Evolutionary conservation across 441 rosid species (phyloP).

Genomic region (Gossypium schwendimanii): DNA sequence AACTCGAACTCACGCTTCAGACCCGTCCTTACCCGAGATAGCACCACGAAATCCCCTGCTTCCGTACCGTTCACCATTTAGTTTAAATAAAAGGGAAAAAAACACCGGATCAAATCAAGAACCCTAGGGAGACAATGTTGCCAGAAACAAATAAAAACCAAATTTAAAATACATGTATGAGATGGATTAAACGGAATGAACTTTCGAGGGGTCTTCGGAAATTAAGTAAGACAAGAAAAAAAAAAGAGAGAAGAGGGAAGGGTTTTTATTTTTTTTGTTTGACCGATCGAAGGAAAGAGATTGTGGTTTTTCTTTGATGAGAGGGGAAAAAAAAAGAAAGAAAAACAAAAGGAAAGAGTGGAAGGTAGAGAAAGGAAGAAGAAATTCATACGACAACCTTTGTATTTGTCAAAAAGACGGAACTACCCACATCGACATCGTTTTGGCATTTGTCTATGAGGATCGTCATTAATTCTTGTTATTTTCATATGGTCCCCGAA

Average conservation of each 20-base stretch:
- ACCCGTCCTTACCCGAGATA: slow-evolving; percentile 61
- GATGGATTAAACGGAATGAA: background rate
- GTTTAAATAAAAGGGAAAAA: background rate
- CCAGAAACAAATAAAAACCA: background rate
- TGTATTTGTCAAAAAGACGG: slow-evolving; percentile 9
- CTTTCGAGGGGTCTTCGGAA: background rate
- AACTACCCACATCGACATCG: slow-evolving; percentile 13
- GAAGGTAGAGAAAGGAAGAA: background rate
- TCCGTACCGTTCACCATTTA: slow-evolving; percentile 74
- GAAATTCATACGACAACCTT: background rate
- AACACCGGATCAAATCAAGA: slow-evolving; percentile 7
- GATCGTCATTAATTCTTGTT: background rate
- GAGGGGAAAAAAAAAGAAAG: background rate
- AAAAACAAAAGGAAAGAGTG: background rate
- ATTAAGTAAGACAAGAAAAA: background rate
- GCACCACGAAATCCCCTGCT: slow-evolving; percentile 41
- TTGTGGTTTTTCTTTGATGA: slow-evolving; percentile 16
- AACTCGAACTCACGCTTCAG: slow-evolving; percentile 81
- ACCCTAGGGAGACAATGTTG: background rate
- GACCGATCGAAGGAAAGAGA: background rate
- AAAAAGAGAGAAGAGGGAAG: slow-evolving; percentile 16
- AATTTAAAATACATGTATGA: background rate
- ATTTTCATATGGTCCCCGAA: background rate
- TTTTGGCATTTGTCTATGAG: background rate
- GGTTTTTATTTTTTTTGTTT: slow-evolving; percentile 8